Evolutionary conservation across 306 rosid genomes (phyloP), one percentile per base, ranked within the genome.

Genomic region (Amphicarpaea edgeworthii): DNA sequence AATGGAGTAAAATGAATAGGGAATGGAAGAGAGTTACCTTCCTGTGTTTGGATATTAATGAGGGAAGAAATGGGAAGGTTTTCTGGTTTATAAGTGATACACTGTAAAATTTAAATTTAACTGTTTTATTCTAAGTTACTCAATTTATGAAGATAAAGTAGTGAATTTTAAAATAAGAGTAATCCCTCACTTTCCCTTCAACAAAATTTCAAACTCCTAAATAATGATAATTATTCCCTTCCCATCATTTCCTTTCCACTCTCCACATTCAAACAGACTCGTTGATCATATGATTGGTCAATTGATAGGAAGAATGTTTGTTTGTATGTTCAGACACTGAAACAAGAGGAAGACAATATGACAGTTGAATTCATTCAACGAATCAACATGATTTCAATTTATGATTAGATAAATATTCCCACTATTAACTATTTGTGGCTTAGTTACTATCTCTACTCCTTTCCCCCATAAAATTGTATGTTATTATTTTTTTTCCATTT

Each of bases 331-430:
- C 41, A 28, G 77, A 47, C 42, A 47, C 8, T 8, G 45, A 58
- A 76, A 57, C 43, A 45, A 37, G 65, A 63, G 57, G 2, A 45
- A 82, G 37, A 38, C 66, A 69, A 24, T 41, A 74, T 47, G 43
- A 45, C 42, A 65, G 20, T n/a, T 79, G 71, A 46, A 57, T 64
- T 61, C 80, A 49, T 84, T 34, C 28, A 68, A 24, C 28, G 28
- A 24, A 24, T 24, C 28, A 24, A 59, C 45, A 69, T 8, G 8
- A 21, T 26, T 57, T 58, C 24, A 67, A 75, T 74, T 28, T 20
- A 41, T 53, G 60, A 64, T 65, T 54, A 63, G 40, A 24, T n/a
- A 57, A 65, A 61, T 55, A 41, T 60, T 60, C 55, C 37, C 49
- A 45, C 38, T 53, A 5, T 50, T 34, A 47, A 43, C 59, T 43